Evolutionary conservation across 306 rosid genomes (phyloP).

Genomic region (Sicyos baderoa): DNA sequence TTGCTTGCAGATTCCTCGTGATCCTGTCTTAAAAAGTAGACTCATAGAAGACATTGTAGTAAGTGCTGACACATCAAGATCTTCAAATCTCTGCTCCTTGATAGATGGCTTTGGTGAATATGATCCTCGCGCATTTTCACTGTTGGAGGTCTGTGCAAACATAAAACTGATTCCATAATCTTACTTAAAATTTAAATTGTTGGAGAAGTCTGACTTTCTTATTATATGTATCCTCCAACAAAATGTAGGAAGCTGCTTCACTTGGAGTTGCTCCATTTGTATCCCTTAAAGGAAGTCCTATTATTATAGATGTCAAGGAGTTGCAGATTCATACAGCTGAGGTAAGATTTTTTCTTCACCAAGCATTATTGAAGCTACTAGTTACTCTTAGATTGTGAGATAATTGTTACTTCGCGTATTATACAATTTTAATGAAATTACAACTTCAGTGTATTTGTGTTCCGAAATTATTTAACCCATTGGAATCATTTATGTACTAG

Average conservation of each 20-base stretch:
- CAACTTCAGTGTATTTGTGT: neutral
- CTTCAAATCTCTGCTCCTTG: slow-evolving; percentile 62
- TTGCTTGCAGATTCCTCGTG: slow-evolving; percentile 74
- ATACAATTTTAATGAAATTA: neutral
- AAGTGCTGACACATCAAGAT: slow-evolving; percentile 35
- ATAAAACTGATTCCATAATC: slow-evolving; percentile 16
- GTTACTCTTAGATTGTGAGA: neutral
- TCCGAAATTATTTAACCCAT: neutral
- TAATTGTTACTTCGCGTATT: neutral
- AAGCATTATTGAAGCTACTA: neutral
- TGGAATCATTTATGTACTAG: neutral
- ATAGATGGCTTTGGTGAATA: slow-evolving; percentile 89
- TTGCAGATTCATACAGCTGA: slow-evolving; percentile 56
- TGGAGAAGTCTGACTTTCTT: slow-evolving; percentile 23
- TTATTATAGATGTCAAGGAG: slow-evolving; percentile 62
- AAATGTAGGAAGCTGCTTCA: slow-evolving; percentile 81
- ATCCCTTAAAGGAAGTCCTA: slow-evolving; percentile 63
- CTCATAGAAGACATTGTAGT: slow-evolving; percentile 71
- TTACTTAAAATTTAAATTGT: slow-evolving; percentile 15
- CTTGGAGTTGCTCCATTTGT: slow-evolving; percentile 69
- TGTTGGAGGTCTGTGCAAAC: slow-evolving; percentile 69
- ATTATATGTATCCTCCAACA: slow-evolving; percentile 15
- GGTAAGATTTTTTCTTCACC: slow-evolving; percentile 42
- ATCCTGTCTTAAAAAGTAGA: slow-evolving; percentile 43
- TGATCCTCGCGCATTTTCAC: slow-evolving; percentile 81